Base-by-base conservation (phyloP, 2,329 filamentous ascomycete genomes). In the Hypoxylon sp. region DNA sequence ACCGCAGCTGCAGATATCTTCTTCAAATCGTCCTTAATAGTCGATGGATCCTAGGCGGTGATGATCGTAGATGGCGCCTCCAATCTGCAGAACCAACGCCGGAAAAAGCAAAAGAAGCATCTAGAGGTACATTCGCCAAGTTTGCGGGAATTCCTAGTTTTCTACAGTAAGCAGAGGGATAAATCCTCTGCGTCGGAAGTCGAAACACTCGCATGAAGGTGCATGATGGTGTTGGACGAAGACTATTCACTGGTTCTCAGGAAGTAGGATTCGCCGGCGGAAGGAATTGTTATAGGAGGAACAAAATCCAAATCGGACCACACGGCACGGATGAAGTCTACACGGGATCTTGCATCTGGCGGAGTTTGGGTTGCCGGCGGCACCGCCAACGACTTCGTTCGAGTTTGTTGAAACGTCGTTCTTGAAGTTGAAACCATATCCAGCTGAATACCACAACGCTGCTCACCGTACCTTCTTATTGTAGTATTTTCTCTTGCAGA, bases 231-330 rank as follows among this genome's bases (percentile, higher is more conserved):
- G 59, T 48, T 13, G 42, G 59, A 48, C 19, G 19, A 33, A 51
- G n/a, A 19, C 29, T 54, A 26, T 66, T 59, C 35, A 66, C 61
- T 69, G 62, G 66, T 42, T 62, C 53, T 35, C 14, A 54, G 17
- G 10, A 47, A 13, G 31, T 52, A 69, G 61, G 66, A 69, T 62
- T 59, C 3, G 17, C 33, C 22, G 17, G 29, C 39, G 14, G 47
- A 58, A 57, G 46, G 33, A 61, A 50, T 26, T 9, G 39, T 42
- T 55, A 39, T 29, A 47, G 37, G 4, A 54, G 14, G 48, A 54
- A 22, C 46, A 31, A 19, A 57, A 42, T 57, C 57, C 31, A 51
- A 48, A 14, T 51, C 55, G 9, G 33, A 66, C 33, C 19, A 52
- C 14, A 35, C 42, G 57, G 33, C 14, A 35, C 42, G 57, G 33